Evolutionary conservation across 441 rosid genomes (phyloP), one percentile per base, ranked within the genome.

Genomic region (Croton laevigatus): DNA sequence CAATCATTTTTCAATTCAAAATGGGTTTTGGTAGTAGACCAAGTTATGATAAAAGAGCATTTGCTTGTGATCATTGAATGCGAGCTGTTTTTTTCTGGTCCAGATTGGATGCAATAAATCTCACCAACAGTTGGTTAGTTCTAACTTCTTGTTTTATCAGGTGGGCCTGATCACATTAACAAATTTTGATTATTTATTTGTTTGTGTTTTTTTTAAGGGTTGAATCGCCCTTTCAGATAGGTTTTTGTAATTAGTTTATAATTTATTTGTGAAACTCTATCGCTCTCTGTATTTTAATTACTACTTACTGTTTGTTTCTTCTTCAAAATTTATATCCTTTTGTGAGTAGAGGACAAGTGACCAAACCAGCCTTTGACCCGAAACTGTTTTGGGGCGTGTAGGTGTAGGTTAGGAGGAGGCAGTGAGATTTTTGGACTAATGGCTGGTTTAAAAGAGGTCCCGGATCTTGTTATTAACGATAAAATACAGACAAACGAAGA

Each of bases 371-470:
- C 42, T 65, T 57, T 74, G 77, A 73, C 76, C 62, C 51, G 68
- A 60, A 54, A 54, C 62, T 45, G 74, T 65, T 78, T 76, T 75
- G n/a, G 75, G 63, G 61, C 58, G 49, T 48, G 68, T 78, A 40
- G 61, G 62, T 58, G 61, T 70, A 68, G 77, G 76, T 70, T 71
- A 68, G 79, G 59, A 66, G 72, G 51, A 64, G 73, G 72, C 71
- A 55, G 81, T 68, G 72, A 68, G 71, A 62, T 32, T 70, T 75
- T 64, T 74, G 80, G 80, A 68, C 68, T 71, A 63, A 91, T 92
- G 97, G 87, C 82, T 79, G 72, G 82, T 76, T 78, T 72, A 80
- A 80, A 58, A 70, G 85, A 81, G 74, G 85, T 79, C 81, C 78
- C 80, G 71, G 77, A 77, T 84, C 84, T 82, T 81, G 86, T 73